Evolutionary conservation across 768 basidiomycete genomes (phyloP), one percentile per base, ranked within the genome.

Genomic region (Boletus sp.): DNA sequence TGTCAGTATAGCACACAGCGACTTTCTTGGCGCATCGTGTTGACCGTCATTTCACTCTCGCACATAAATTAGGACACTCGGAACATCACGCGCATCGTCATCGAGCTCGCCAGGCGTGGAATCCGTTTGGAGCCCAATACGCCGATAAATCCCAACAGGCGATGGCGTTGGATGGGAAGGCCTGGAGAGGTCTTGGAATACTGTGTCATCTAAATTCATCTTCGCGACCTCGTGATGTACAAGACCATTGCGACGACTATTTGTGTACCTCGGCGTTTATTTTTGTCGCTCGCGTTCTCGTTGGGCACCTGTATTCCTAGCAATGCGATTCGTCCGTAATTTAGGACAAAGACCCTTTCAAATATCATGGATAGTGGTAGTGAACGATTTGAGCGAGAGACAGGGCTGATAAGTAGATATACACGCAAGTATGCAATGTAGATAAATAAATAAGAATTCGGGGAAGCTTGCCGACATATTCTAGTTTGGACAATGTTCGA

Each of bases 121-220:
- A 76, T 89, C 33, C 75, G 78, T 55, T 76, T 98, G 59, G 78
- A 83, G 58, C 84, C 92, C 20, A 97, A 95, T 66, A 84, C 84
- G 8, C 60, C 76, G n/a, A 82, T 92, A 63, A 77, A 82, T 65
- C 81, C 84, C 39, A 78, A 80, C 59, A 78, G 82, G 48, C 80
- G 87, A 52, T 94, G 90, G 92, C 74, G 74, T 14, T 94, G 92
- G 92, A 94, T 94, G 92, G 91, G 90, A 65, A 84, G 80, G 65
- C 73, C 76, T 39, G 90, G 90, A 10, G 77, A 84, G 71, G 75
- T 92, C 56, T 73, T 89, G 62, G 85, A 89, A 66, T 61, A 69
- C 20, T 60, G 61, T 50, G 54, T 74, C 67, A 64, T 42, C 55
- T 72, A 51, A 63, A 47, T 30, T 7, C 20, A 35, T 39, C 53